Evolutionary conservation across 371 early-diverging fungal species (phyloP).

Genomic region (Batrachochytrium dendrobatidis): DNA sequence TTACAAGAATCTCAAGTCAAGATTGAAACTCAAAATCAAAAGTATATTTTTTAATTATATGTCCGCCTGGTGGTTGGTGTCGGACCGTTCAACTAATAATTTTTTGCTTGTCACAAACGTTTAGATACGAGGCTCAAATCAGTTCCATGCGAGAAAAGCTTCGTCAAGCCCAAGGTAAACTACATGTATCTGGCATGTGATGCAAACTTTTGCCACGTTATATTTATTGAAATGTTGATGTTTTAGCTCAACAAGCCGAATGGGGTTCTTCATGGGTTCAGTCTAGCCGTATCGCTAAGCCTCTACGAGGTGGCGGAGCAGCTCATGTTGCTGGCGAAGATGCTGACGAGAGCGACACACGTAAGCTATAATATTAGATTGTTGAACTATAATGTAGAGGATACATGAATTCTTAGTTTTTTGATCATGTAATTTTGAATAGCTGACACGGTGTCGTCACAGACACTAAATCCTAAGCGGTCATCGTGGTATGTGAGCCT

Average conservation of each 20-base stretch:
- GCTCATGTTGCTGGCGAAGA: conserved; percentile 26
- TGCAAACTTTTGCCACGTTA: not conserved
- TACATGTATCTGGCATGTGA: conserved; percentile 17
- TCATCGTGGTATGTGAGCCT: conserved; percentile 46
- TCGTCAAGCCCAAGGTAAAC: conserved; percentile 62
- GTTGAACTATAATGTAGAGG: not conserved
- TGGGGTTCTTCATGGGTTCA: conserved; percentile 54
- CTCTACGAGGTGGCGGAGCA: conserved; percentile 73
- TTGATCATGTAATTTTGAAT: conserved; percentile 3
- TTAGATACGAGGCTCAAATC: conserved; percentile 77
- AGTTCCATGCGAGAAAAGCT: conserved; percentile 70
- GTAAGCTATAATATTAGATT: too few species aligned
- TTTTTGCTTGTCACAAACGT: too few species aligned
- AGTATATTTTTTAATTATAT: too few species aligned
- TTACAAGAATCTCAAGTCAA: conserved; percentile 61
- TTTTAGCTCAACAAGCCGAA: conserved; percentile 31
- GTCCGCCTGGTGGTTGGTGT: conserved; percentile 17
- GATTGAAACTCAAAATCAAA: conserved; percentile 69
- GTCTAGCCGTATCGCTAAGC: conserved; percentile 89
- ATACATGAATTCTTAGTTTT: not conserved
- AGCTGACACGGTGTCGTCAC: conserved; percentile 6
- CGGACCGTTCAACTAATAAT: too few species aligned
- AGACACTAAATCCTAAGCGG: conserved; percentile 23
- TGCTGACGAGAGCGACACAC: conserved; percentile 13
- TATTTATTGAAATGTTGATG: conserved; percentile 3